Evolutionary conservation across 176 grass and related monocot species (phyloP).

Genomic region (Oryza meridionalis): DNA sequence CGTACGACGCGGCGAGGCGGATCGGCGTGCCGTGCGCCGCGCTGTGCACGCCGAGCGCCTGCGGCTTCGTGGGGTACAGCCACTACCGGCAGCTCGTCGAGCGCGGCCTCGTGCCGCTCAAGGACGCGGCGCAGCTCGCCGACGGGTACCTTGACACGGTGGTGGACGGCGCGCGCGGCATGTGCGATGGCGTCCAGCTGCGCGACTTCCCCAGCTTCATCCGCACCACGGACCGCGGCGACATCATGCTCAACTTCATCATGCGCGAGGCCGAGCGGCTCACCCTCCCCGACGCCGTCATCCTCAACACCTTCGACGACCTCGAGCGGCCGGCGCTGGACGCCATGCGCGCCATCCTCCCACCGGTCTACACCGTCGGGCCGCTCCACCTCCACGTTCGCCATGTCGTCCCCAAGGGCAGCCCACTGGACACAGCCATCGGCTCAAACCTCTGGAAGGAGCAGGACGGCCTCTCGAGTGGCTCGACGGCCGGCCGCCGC

Average conservation of each 20-base stretch:
- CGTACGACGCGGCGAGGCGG: slow-evolving; percentile 27
- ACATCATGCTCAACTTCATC: slow-evolving; percentile 49
- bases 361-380: slow-evolving; percentile 48
- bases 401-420: neutral
- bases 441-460: slow-evolving; percentile 69
- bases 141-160: slow-evolving; percentile 51
- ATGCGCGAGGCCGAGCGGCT: slow-evolving; percentile 30
- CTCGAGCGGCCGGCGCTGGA: slow-evolving; percentile 32
- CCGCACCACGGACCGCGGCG: slow-evolving; percentile 45
- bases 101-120: slow-evolving; percentile 45
- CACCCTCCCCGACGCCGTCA: slow-evolving; percentile 34
- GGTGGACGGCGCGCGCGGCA: slow-evolving; percentile 41
- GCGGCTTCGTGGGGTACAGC: slow-evolving; percentile 45
- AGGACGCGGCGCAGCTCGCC: slow-evolving; percentile 39
- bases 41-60: slow-evolving; percentile 43
- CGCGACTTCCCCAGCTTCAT: slow-evolving; percentile 60
- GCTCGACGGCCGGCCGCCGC: slow-evolving; percentile 41
- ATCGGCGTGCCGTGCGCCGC: slow-evolving; percentile 43
- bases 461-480: slow-evolving; percentile 52
- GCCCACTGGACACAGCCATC: neutral
- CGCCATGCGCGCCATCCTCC: slow-evolving; percentile 37
- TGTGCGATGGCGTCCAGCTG: slow-evolving; percentile 29
- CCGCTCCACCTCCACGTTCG: slow-evolving; percentile 46
- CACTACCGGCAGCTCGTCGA: slow-evolving; percentile 46
- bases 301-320: slow-evolving; percentile 57